Evolutionary conservation across 352 stramenopile genomes (phyloP).

Genomic region (Pythium myriotylum): DNA sequence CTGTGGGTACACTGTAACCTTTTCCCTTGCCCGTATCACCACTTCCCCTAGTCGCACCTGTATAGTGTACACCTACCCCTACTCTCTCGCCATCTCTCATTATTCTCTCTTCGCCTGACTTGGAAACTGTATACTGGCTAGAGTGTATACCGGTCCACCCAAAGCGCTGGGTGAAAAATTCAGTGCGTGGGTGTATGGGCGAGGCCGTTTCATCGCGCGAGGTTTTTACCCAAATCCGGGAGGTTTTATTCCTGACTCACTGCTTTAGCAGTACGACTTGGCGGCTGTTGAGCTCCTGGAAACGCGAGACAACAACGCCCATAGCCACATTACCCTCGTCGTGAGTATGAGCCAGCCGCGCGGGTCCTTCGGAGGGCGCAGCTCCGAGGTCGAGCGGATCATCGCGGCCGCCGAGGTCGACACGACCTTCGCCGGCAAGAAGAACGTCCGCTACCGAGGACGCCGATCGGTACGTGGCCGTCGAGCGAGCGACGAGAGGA

Average conservation of each 20-base stretch:
- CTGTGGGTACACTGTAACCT: constrained; percentile 17
- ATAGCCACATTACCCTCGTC: background rate
- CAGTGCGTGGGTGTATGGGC: background rate
- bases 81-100: no score
- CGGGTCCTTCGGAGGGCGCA: constrained; percentile 48
- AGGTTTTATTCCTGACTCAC: constrained; percentile 18
- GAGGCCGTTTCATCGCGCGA: constrained; percentile 11
- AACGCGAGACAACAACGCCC: constrained; percentile 3
- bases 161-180: constrained; percentile 11
- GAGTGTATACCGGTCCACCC: constrained; percentile 7
- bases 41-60: background rate
- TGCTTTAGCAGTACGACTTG: constrained; percentile 8
- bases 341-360: constrained; percentile 30
- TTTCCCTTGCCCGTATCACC: constrained; percentile 3
- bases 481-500: no score
- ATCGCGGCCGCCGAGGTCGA: constrained; percentile 78
- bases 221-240: constrained; percentile 15
- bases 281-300: constrained; percentile 9
- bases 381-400: constrained; percentile 83
- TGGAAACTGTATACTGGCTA: background rate
- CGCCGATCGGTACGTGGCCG: constrained; percentile 58
- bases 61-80: constrained; percentile 13
- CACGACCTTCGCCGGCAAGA: constrained; percentile 81
- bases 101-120: background rate
- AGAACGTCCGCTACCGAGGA: constrained; percentile 62